Evolutionary conservation across 768 basidiomycete genomes (phyloP).

Genomic region (Podaxis carcinomalis): DNA sequence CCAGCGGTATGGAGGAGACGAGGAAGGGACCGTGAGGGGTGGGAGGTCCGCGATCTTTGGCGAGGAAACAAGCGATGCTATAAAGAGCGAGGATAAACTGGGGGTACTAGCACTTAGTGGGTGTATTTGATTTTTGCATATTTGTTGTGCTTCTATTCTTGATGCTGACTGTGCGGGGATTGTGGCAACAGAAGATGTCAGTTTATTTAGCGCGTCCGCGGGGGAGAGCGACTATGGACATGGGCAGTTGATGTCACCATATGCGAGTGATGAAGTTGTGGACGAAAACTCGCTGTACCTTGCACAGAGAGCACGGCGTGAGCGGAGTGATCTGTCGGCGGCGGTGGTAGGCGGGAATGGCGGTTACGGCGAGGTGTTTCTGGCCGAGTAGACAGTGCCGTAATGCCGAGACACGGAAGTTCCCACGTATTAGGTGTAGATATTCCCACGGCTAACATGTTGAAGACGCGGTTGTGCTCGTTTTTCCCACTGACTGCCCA

Average conservation of each 20-base stretch:
- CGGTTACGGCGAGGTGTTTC: slow-evolving; percentile 12
- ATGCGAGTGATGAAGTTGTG: slow-evolving; percentile 27
- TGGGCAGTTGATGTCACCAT: slow-evolving; percentile 30
- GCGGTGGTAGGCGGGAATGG: neutral
- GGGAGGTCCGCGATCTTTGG: slow-evolving; percentile 16
- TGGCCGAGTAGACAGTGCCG: slow-evolving; percentile 2
- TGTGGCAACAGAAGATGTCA: slow-evolving; percentile 13
- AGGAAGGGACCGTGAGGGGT: slow-evolving; percentile 8
- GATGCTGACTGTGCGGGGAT: slow-evolving; percentile 2
- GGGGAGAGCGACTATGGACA: neutral
- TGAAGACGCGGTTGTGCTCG: slow-evolving; percentile 4
- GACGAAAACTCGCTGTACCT: slow-evolving; percentile 34
- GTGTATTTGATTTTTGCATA: slow-evolving; percentile 16
- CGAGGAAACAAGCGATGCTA: slow-evolving; percentile 27
- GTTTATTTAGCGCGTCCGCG: slow-evolving; percentile 3
- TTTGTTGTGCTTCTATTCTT: slow-evolving; percentile 10
- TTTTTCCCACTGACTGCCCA: slow-evolving; percentile 15
- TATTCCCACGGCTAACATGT: slow-evolving; percentile 11
- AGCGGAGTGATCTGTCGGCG: neutral
- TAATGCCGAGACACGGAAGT: slow-evolving; percentile 10
- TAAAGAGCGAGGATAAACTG: slow-evolving; percentile 45
- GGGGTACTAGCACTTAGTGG: slow-evolving; percentile 43
- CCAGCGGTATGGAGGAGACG: slow-evolving; percentile 14
- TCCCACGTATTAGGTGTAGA: slow-evolving; percentile 11
- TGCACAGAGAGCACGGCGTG: slow-evolving; percentile 25